Base-by-base conservation (phyloP, 495 filamentous ascomycete species). In the Pyrenopolyporus hunteri region DNA sequence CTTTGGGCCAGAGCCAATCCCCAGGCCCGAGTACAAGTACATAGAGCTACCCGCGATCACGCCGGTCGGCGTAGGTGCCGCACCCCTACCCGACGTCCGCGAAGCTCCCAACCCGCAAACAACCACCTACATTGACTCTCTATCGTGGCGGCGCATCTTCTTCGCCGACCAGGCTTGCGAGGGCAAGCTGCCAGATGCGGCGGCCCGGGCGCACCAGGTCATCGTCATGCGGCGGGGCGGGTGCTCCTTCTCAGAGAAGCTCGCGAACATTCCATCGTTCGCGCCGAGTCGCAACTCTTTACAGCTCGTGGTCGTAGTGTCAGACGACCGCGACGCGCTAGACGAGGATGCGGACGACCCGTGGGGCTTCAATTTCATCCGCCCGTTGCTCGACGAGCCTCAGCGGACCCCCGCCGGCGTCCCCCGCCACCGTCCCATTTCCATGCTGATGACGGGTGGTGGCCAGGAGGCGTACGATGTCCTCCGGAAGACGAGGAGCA, bases 391-490 rank as follows among this genome's bases (percentile, higher is more conserved):
- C 2, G 92, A 98, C 45, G 82, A 87, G 50, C 70, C 74, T 10
- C 92, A 96, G 74, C 71, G 78, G 29, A 93, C 90, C 1, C 82
- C 86, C 0, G 82, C 80, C 8, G 92, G 93, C 0, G 77, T 95
- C 31, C 76, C 80, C 35, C 76, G 94, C n/a, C 84, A 85, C 46
- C 75, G 93, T 59, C 84, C 85, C 10, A 87, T 97, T 13, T 82
- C 86, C 17, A 87, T 97, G 86, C 81, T 96, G 17, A 89, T 98
- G 88, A 87, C 95, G 6, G 85, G 85, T 0, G 92, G 90, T 0
- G 90, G 89, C 2, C 80, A 91, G 11, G 78, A 82, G 55, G 87
- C 83, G 36, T 89, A 87, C 58, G 80, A 85, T 37, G 65, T 87
- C 54, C 64, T 95, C 2, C 80, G 71, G 45, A 75, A 74, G 61